Evolutionary conservation across 345 rosid genomes (phyloP), one percentile per base, ranked within the genome.

Genomic region (Gossypium sturtianum): DNA sequence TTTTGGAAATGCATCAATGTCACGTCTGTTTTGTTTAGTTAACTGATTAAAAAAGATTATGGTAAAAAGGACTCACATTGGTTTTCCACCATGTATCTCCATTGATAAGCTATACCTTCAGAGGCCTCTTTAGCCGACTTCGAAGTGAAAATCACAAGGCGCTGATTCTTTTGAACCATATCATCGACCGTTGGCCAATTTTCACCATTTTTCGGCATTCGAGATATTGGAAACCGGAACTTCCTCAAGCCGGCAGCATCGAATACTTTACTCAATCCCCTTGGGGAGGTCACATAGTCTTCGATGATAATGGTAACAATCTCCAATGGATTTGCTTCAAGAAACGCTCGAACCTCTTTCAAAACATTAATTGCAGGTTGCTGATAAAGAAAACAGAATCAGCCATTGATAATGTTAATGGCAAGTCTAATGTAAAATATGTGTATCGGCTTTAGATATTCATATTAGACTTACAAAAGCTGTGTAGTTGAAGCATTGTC

Each of bases 21-120:
- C 62, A 29, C n/a, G 67, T 13, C 51, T 54, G 57, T 10, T 45
- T 29, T 13, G 4, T 53, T 12, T 2, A 13, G 0, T 60, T 13
- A 54, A 79, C 25, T 19, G 70, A 22, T 53, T 0, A n/a, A 44
- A 53, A 34, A 48, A 22, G 22, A 17, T 52, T 5, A 72, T 17
- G 15, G 15, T 34, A 73, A 25, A 34, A 12, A 47, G 25, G 59
- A 84, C 98, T 86, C 66, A 90, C 97, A 94, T 84, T 92, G 94
- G 74, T 83, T 95, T 75, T 94, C 97, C 27, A 94, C 85, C 79
- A 90, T 77, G 83, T 92, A 90, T 79, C 81, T 84, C 98, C 98
- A 90, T 62, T 85, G 85, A 75, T 85, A 89, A 20, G 97, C 95
- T 48, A 89, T 87, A 34, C 90, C 95, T 80, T 94, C 97, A 0